phyloP scores from a whole-genome alignment of 257 asterid genomes.

The Nicotiana noctiflora region DNA sequence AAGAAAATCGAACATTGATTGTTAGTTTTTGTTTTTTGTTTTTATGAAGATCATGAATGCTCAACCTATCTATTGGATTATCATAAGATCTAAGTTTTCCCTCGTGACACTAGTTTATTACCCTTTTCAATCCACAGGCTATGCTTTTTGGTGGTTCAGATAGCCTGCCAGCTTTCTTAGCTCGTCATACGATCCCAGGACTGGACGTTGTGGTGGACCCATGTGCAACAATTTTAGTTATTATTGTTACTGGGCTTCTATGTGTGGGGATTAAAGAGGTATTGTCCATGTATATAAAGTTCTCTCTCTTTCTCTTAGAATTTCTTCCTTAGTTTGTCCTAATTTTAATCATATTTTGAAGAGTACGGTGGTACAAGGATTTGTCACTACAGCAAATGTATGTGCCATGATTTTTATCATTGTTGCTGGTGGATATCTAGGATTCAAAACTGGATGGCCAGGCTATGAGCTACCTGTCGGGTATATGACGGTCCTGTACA shows the following conservation, averaged over 20 bases:
- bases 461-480: constrained; percentile 81
- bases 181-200: constrained; percentile 84
- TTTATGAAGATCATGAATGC: not conserved
- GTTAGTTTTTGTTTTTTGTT: too few species aligned
- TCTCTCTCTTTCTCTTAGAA: not conserved
- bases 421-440: constrained; percentile 88
- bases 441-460: constrained; percentile 93
- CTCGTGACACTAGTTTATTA: not conserved
- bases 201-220: constrained; percentile 73
- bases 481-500: constrained; percentile 23
- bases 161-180: constrained; percentile 67
- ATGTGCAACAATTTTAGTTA: constrained; percentile 72
- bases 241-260: constrained; percentile 65
- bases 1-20: not conserved
- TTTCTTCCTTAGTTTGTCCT: constrained; percentile 13
- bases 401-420: constrained; percentile 91
- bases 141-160: constrained; percentile 76
- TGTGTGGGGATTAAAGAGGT: constrained; percentile 95
- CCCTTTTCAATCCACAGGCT: constrained; percentile 35
- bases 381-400: constrained; percentile 67
- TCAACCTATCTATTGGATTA: not conserved
- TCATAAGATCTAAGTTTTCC: not conserved
- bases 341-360: constrained; percentile 22
- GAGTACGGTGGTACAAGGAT: constrained; percentile 87
- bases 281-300: not conserved